These are phyloP conservation scores for Melaleuca quinquenervia DNA, from an alignment of 345 rosid species.

Conservation along the genomic window DNA sequence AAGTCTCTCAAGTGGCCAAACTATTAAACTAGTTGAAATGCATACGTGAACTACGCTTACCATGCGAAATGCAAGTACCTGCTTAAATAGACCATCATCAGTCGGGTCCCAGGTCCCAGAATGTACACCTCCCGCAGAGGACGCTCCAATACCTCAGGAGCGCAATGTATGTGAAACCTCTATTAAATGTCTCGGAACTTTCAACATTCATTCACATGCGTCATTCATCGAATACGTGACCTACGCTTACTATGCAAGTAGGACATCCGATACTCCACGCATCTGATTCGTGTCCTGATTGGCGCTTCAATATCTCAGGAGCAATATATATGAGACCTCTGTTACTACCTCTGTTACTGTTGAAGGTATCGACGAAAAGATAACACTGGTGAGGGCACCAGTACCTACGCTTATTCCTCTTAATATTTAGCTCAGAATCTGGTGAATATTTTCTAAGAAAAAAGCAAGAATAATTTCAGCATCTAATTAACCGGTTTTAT, in stretches of 20 bases:
- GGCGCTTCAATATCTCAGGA: slow-evolving; percentile 36
- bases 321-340: slow-evolving; percentile 47
- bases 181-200: too few species aligned
- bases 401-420: neutral
- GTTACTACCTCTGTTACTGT: too few species aligned
- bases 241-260: too few species aligned
- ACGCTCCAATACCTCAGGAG: too few species aligned
- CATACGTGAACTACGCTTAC: too few species aligned
- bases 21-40: too few species aligned
- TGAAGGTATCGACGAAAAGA: neutral
- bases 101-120: slow-evolving; percentile 48
- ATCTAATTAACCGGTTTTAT: slow-evolving; percentile 23
- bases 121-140: slow-evolving; percentile 35
- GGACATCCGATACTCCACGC: slow-evolving; percentile 43
- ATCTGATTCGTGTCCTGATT: slow-evolving; percentile 43
- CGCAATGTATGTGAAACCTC: too few species aligned
- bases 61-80: too few species aligned
- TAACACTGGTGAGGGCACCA: neutral
- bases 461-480: neutral
- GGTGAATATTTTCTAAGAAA: neutral
- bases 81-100: slow-evolving; percentile 40
- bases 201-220: too few species aligned
- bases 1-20: too few species aligned
- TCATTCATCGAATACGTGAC: too few species aligned
- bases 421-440: neutral